Conservation (phyloP, 2,329 filamentous ascomycete genomes). For the Colletotrichum tofieldiae region DNA sequence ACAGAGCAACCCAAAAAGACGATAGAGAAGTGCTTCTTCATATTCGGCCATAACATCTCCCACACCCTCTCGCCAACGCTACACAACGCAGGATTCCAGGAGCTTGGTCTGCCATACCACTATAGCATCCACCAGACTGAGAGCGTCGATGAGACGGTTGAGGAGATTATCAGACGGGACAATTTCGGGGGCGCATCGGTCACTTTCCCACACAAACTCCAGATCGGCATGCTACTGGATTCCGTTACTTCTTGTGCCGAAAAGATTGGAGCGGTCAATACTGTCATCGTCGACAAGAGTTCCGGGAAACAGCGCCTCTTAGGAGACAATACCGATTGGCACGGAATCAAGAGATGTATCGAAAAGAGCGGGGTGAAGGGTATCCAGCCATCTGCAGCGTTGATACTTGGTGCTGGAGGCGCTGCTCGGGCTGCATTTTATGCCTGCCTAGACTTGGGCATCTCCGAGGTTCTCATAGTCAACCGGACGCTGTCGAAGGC, state of each 20-base stretch:
- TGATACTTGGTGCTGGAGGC: conserved; percentile 19
- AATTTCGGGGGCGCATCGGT: conserved; percentile 21
- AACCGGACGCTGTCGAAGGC: conserved; percentile 21
- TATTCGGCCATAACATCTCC: conserved; percentile 28
- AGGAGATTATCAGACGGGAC: conserved; percentile 1
- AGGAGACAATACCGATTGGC: conserved; percentile 24
- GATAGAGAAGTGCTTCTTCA: conserved; percentile 8
- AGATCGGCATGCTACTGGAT: conserved; percentile 15
- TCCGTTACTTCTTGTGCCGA: neutral
- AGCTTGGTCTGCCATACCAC: conserved; percentile 18
- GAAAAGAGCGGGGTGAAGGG: neutral
- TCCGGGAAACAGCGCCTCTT: neutral
- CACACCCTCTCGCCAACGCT: conserved; percentile 18
- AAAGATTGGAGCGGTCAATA: conserved; percentile 18
- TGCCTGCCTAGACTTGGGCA: conserved; percentile 5
- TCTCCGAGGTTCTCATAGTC: conserved; percentile 10
- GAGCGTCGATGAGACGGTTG: conserved; percentile 21
- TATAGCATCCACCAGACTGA: conserved; percentile 20
- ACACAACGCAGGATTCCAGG: conserved; percentile 23
- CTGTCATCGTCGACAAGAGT: neutral
- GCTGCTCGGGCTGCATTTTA: conserved; percentile 21
- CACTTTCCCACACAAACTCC: conserved; percentile 18
- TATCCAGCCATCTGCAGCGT: neutral
- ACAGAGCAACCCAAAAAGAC: neutral
- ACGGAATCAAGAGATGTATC: conserved; percentile 17